Evolutionary conservation across 305 asterid species (phyloP), one percentile per base, ranked within the genome.

Genomic region (Vinca major): DNA sequence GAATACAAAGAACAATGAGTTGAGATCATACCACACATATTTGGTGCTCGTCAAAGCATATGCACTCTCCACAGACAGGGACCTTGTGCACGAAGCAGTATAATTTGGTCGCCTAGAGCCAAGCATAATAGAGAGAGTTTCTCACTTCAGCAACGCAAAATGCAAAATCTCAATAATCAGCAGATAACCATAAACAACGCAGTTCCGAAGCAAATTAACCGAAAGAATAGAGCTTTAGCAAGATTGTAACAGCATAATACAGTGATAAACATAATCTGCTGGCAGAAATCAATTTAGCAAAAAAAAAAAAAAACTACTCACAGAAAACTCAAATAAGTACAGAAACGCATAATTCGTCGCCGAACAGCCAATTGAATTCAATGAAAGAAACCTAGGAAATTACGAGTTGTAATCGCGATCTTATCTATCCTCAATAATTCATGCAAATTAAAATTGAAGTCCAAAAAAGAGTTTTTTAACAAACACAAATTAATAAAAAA

Each of bases 21-120:
- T 3, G 53, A 47, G 62, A 51, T 67, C 89, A 58, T 87, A 92
- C 98, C 98, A 88, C 96, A 51, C 98, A 92, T 72, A 87, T 86
- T 78, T 89, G 95, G 75, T 92, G 98, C 82, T 92, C 98, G 4
- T 91, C 87, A 64, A 86, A 87, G 83, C 97, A 92, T 78, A 92
- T 86, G 78, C 98, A 92, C 77, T 92, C 95, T 71, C 95, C 98
- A 74, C 98, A 92, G 67, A 92, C 94, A 9, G 97, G 96, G 71
- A 90, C 93, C 85, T 92, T 92, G 89, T 92, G 98, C 82, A 90
- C 97, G 75, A 92, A 92, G 86, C 98, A 92, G 82, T 90, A 92
- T 73, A 92, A 71, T 76, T 92, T 92, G 11, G 98, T 92, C 61
- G 98, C 98, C 98, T 90, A 73, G 68, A 77, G 82, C 70, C 37